Evolutionary conservation across 257 asterid species (phyloP), one percentile per base, ranked within the genome.

Genomic region (Nicotiana paniculata): DNA sequence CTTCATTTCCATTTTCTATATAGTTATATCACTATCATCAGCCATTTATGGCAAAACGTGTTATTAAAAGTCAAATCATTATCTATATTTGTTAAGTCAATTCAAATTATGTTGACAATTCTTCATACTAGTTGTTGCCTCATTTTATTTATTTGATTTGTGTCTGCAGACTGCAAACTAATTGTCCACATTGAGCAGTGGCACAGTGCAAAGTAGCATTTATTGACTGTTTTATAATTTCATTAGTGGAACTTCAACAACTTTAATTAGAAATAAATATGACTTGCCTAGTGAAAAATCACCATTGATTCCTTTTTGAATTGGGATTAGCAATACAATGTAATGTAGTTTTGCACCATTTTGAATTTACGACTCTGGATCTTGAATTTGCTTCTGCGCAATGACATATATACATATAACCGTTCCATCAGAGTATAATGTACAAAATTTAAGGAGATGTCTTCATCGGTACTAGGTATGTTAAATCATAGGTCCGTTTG

Each of bases 51-150:
- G 62, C 62, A 48, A 74, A 74, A 48, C 62, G 43, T 74, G 62
- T 74, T 48, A 32, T 66, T 63, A 8, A 48, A 74, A 74, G 79
- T 74, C 62, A 74, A 33, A 48, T 26, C 59, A 46, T 46, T 46
- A 43, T 46, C 37, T 43, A 3, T 5, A 46, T 24, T 74, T 43
- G 70, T 4, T 70, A 11, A 48, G 62, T 74, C 54, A 57, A 77
- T 77, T 24, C 91, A 6, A 89, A 90, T 61, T 90, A 88, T 21
- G 90, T 74, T 15, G 15, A 26, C 13, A 91, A 2, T 90, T 86
- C 7, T 86, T 86, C 9, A 89, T 90, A 51, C 91, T 92, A 13
- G 72, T 85, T 79, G 21, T 82, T 91, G 86, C 35, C 58, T 43
- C 5, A 70, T 70, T 70, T 70, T 70, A 35, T 43, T 21, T 68